Evolutionary conservation across 768 basidiomycete species (phyloP), one percentile per base, ranked within the genome.

Genomic region (Psilocybe azurescens): DNA sequence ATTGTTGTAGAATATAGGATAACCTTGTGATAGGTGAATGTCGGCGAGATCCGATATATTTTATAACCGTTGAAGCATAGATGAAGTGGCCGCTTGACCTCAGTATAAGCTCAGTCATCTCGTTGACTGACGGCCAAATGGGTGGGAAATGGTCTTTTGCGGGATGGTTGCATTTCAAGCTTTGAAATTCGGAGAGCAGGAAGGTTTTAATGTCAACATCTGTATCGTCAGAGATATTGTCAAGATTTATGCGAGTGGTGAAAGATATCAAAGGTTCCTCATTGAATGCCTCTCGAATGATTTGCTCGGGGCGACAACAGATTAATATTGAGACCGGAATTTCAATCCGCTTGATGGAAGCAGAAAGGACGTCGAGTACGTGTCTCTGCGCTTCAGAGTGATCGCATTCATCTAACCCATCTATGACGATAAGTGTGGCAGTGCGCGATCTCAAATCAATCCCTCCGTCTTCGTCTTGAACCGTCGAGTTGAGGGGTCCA

Each of bases 31-130:
- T 47, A 11, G 70, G 69, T 10, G 51, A 48, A 49, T 59, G 57
- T 4, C 49, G 53, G 16, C 56, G 56, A 9, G 66, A 62, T 20
- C 65, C 63, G 39, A 75, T 58, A 48, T 65, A 74, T 53, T 67
- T 70, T 28, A 72, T 39, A 3, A 71, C 61, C 2, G 73, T 74
- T 0, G 74, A 66, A 2, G 73, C 71, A 70, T 59, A 72, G 38
- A 39, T 70, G 55, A 74, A 74, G 33, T 69, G 68, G 3, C 70
- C 71, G 0, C 64, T 64, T 2, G 72, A 69, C 56, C 64, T 69
- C 16, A 47, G 16, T 2, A 71, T 67, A 16, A 75, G 61, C 6
- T 32, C 33, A 2, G 8, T 39, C 38, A 73, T 46, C 13, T 60
- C 64, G 6, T 46, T 39, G 2, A 56, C 56, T 0, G 72, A 67